phyloP scores from a whole-genome alignment of 768 basidiomycete genomes.

The Paxillus rubicundulus region DNA sequence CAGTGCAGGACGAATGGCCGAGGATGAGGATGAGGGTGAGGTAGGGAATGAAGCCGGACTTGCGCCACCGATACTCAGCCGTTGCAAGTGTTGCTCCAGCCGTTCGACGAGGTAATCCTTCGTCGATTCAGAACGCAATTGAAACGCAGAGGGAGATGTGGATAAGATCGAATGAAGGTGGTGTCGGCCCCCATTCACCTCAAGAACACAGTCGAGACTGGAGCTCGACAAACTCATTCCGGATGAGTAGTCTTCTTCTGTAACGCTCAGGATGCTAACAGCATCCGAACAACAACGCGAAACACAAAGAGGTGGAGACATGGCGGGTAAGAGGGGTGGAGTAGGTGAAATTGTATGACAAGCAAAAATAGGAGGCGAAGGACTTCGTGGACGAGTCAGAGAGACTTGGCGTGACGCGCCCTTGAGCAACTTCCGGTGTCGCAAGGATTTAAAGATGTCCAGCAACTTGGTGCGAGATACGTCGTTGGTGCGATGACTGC shows the following conservation, averaged over 20 bases:
- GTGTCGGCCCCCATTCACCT: neutral
- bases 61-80: slow-evolving; percentile 14
- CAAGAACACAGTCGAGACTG: neutral
- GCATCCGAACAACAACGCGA: slow-evolving; percentile 3
- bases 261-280: slow-evolving; percentile 5
- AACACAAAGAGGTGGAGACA: neutral
- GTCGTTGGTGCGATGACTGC: slow-evolving; percentile 15
- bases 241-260: slow-evolving; percentile 10
- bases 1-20: neutral
- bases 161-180: slow-evolving; percentile 1
- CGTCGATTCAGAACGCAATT: slow-evolving; percentile 17
- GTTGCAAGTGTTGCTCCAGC: slow-evolving; percentile 19
- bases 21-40: neutral
- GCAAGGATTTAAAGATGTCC: slow-evolving; percentile 22
- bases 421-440: slow-evolving; percentile 9
- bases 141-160: slow-evolving; percentile 19
- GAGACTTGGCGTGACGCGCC: slow-evolving; percentile 4
- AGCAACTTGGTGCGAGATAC: slow-evolving; percentile 17
- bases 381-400: slow-evolving; percentile 3
- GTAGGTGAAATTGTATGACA: slow-evolving; percentile 5
- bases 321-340: neutral
- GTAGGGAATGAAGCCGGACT: slow-evolving; percentile 2
- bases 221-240: slow-evolving; percentile 11
- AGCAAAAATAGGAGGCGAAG: slow-evolving; percentile 1
- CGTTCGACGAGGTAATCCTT: slow-evolving; percentile 19